Conservation (phyloP, 164 flowering plant genomes). For the Vitis riparia region DNA sequence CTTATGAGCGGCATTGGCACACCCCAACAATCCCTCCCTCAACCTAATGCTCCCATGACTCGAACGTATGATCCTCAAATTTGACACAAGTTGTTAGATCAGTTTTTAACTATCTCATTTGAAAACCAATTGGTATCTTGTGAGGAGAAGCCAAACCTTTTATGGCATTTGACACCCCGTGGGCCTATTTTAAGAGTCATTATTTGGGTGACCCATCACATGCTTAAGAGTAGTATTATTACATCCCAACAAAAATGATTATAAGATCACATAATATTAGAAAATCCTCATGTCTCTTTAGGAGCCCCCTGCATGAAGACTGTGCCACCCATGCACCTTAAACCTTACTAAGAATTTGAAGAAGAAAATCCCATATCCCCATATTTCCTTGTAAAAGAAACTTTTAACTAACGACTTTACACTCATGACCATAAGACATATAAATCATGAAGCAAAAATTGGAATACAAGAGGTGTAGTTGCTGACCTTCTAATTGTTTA, state of each 20-base stretch:
- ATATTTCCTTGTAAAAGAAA: not conserved
- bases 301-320: not conserved
- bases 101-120: too few relatives aligned
- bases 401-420: not conserved
- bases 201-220: too few relatives aligned
- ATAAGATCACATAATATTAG: not conserved
- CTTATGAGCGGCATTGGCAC: too few relatives aligned
- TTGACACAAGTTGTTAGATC: too few relatives aligned
- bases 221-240: too few relatives aligned
- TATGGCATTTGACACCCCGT: too few relatives aligned
- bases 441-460: not conserved
- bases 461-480: not conserved
- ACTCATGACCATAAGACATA: not conserved
- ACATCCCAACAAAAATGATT: not conserved
- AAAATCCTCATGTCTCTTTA: not conserved
- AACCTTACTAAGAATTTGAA: not conserved
- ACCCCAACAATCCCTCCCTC: too few relatives aligned
- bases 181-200: too few relatives aligned
- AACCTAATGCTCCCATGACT: too few relatives aligned
- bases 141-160: too few relatives aligned
- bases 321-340: not conserved
- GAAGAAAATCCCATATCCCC: not conserved
- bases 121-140: too few relatives aligned
- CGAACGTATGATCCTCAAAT: too few relatives aligned
- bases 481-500: conserved; percentile 52